Conservation (phyloP, 2,329 filamentous ascomycete species). For the Colletotrichum sp. region DNA sequence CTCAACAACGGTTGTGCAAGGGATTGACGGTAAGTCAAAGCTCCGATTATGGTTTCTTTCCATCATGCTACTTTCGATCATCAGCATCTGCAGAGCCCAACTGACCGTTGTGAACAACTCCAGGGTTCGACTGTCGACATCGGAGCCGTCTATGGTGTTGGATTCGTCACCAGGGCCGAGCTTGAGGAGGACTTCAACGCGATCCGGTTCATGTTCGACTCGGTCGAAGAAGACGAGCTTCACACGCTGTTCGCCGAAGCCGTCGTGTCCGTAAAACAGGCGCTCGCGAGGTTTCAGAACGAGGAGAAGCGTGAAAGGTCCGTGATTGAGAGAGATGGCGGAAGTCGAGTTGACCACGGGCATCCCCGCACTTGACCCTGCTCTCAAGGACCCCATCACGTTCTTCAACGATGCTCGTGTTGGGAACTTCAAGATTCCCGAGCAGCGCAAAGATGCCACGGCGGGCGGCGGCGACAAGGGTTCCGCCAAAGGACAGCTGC, state of each 20-base stretch:
- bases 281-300: too few species aligned
- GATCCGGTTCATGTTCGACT: neutral
- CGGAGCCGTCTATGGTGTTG: too few species aligned
- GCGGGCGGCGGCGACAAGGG: neutral
- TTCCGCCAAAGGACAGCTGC: neutral
- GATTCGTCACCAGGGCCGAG: too few species aligned
- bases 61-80: too few species aligned
- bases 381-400: neutral
- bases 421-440: neutral
- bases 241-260: constrained; percentile 47
- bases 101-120: too few species aligned
- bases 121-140: too few species aligned
- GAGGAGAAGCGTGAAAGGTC: neutral
- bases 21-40: constrained; percentile 32
- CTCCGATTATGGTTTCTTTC: neutral
- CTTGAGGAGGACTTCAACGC: too few species aligned
- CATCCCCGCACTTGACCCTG: neutral
- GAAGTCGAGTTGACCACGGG: neutral
- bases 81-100: too few species aligned
- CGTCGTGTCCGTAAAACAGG: constrained; percentile 29
- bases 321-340: neutral
- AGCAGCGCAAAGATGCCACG: neutral
- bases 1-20: constrained; percentile 30
- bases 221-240: constrained; percentile 34
- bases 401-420: neutral